Evolutionary conservation across 1,284 basidiomycete genomes (phyloP).

Genomic region (Sanghuangporus sanghuang): DNA sequence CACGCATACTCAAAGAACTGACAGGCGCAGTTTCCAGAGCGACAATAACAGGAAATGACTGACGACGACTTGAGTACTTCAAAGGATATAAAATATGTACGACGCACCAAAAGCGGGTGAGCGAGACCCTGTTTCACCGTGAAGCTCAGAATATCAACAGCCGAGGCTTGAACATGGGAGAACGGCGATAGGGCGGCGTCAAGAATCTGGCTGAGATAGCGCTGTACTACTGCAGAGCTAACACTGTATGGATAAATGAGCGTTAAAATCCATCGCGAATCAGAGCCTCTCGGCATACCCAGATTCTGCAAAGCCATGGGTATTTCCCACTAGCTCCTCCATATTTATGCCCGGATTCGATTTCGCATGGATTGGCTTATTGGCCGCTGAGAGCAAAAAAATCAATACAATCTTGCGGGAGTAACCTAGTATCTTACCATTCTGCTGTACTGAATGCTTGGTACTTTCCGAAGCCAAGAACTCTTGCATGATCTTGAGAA

Average conservation of each 20-base stretch:
- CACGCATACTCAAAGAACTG: slow-evolving; percentile 60
- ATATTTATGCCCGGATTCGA: slow-evolving; percentile 63
- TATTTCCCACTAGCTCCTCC: slow-evolving; percentile 91
- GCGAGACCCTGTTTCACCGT: slow-evolving; percentile 93
- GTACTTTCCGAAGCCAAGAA: slow-evolving; percentile 79
- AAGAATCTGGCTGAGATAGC: slow-evolving; percentile 82
- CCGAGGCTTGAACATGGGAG: slow-evolving; percentile 70
- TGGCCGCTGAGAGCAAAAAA: slow-evolving; percentile 15
- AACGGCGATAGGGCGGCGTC: slow-evolving; percentile 74
- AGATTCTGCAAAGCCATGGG: slow-evolving; percentile 91
- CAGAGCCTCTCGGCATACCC: slow-evolving; percentile 51
- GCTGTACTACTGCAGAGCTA: slow-evolving; percentile 89
- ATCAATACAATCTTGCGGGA: slow-evolving; percentile 20
- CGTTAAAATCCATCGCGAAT: background rate
- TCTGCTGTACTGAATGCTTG: slow-evolving; percentile 66
- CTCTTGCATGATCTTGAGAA: slow-evolving; percentile 88
- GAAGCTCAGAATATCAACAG: slow-evolving; percentile 88
- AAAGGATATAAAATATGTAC: background rate
- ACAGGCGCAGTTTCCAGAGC: slow-evolving; percentile 85
- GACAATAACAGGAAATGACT: slow-evolving; percentile 91
- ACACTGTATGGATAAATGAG: slow-evolving; percentile 48
- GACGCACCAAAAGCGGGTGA: slow-evolving; percentile 80
- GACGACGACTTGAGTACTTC: slow-evolving; percentile 9
- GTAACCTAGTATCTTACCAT: slow-evolving; percentile 36
- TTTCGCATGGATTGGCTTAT: slow-evolving; percentile 38